These are phyloP conservation scores for Colletotrichum gigasporum DNA, from an alignment of 2,329 filamentous ascomycete genomes.

Conservation along the genomic window DNA sequence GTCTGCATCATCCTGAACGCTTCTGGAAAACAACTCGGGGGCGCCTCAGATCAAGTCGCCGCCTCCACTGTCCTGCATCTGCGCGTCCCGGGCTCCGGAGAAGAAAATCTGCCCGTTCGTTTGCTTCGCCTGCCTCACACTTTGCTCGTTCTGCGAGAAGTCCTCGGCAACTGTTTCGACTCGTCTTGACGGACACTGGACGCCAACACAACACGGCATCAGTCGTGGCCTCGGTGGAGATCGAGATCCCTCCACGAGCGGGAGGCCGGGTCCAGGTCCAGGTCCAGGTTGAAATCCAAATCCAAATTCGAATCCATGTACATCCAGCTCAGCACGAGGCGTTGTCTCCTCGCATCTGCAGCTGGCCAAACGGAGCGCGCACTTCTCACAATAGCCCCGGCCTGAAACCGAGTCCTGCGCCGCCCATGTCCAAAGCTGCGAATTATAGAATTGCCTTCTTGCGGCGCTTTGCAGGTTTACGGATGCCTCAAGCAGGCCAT, in stretches of 20 bases:
- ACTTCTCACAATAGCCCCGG: background rate
- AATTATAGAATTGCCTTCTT: background rate
- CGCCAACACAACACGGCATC: background rate
- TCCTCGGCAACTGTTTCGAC: no score
- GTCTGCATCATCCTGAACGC: slow-evolving; percentile 6
- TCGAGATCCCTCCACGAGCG: background rate
- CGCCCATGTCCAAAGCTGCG: background rate
- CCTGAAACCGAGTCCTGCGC: background rate
- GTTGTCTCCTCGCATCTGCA: background rate
- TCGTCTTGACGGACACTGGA: no score
- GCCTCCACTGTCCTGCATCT: slow-evolving; percentile 11
- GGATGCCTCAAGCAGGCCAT: background rate
- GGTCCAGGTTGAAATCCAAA: no score
- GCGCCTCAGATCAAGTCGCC: background rate
- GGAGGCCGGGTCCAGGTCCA: no score
- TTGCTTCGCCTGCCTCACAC: background rate
- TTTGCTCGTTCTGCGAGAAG: background rate
- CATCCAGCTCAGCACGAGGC: no score
- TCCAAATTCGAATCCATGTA: no score
- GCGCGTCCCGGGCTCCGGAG: background rate
- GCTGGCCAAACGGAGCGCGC: background rate
- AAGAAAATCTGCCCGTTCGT: slow-evolving; percentile 5
- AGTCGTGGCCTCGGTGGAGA: background rate
- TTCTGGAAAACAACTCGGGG: slow-evolving; percentile 29
- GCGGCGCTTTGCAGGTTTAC: background rate